Base-by-base conservation (phyloP, 2,329 filamentous ascomycete genomes). In the Colletotrichum sp. region DNA sequence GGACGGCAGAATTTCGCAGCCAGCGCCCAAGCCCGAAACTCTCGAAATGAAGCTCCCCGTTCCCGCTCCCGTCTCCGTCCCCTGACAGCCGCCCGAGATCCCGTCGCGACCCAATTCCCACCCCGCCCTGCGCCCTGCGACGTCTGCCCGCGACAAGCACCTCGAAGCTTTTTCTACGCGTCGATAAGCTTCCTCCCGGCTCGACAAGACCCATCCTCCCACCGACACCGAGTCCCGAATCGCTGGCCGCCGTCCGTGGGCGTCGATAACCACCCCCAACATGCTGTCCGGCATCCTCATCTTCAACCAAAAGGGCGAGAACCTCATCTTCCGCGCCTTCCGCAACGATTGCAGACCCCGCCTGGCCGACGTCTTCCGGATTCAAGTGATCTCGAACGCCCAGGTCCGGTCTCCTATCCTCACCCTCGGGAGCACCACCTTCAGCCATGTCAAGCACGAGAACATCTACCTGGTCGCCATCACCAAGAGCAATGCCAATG, bases 291-390 rank as follows among this genome's bases (percentile, higher is more conserved):
- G 97, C 76, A 96, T 99, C 83, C 93, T 99, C 80, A 93, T 99
- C 80, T 99, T 99, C 91, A 99, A 99, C 81, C 97, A 99, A 86
- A 99, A 99, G 88, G 97, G 97, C 87, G 97, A 99, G 89, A 98
- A 99, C 87, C 95, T 99, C 83, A 99, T 99, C 86, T 98, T 99
- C 89, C 95, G 97, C 83, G 96, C 97, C 82, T 99, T 99, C 87
- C 96, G 97, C 83, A 98, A 98, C 85, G 98, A 99, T 88, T 99
- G 97, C 87, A 95, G 98, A 73, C 97, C 97, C 71, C 95, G 97
- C 69, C 94, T 99, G 79, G 97, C 97, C 87, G 97, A 99, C 84
- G 96, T 99, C 88, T 99, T 99, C 87, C 96, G 97, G 86, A 99
- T 99, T 85, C 97, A 99, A 84, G 96, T 99, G 87, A 99, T 99